Evolutionary conservation across 345 rosid species (phyloP).

Genomic region (Salix caprea): DNA sequence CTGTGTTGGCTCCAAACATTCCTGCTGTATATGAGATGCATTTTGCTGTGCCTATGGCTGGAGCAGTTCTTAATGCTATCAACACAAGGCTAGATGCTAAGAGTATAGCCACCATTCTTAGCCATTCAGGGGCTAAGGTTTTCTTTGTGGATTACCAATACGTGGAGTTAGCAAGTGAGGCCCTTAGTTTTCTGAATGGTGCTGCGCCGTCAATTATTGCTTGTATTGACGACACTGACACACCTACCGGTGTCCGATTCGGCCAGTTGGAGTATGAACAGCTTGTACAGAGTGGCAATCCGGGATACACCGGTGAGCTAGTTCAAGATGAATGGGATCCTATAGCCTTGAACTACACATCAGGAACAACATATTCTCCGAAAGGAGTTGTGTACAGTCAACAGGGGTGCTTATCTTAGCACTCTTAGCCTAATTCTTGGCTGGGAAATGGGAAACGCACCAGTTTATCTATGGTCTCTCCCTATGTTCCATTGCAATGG

Average conservation of each 20-base stretch:
- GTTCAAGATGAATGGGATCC: constrained; percentile 62
- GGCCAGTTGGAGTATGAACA: constrained; percentile 63
- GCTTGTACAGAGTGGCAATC: constrained; percentile 37
- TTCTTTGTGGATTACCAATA: constrained; percentile 58
- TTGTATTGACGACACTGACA: constrained; percentile 43
- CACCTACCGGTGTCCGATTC: constrained; percentile 41
- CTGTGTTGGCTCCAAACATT: constrained; percentile 72
- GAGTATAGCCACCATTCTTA: constrained; percentile 54
- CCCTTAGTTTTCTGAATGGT: constrained; percentile 34
- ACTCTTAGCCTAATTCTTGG: constrained; percentile 51
- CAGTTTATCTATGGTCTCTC: constrained; percentile 74
- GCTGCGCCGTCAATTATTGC: constrained; percentile 39
- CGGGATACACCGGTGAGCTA: constrained; percentile 13
- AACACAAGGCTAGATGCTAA: constrained; percentile 67
- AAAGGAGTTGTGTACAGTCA: constrained; percentile 81
- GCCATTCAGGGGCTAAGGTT: constrained; percentile 59
- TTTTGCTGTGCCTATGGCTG: constrained; percentile 85
- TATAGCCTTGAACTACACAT: constrained; percentile 62
- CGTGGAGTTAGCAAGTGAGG: constrained; percentile 42
- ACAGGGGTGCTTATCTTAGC: constrained; percentile 69
- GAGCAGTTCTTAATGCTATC: constrained; percentile 75
- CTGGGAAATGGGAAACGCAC: constrained; percentile 59
- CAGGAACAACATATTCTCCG: constrained; percentile 68
- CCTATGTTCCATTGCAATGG: constrained; percentile 89
- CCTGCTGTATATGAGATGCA: constrained; percentile 92